phyloP scores from a whole-genome alignment of 164 flowering plant species.

The Stephania japonica region DNA sequence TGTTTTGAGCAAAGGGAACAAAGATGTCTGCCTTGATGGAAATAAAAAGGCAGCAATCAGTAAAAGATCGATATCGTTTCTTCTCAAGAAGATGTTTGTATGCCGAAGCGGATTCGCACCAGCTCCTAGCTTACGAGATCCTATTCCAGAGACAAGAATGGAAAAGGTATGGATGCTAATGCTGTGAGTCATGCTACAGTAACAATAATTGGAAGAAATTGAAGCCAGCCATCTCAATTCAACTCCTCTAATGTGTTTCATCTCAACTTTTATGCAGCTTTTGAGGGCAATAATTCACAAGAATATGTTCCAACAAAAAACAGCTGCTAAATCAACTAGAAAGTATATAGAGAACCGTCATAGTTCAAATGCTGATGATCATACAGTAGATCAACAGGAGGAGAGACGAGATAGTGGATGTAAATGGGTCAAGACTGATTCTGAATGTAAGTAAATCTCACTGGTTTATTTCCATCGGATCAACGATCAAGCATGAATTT shows the following conservation, averaged over 20 bases:
- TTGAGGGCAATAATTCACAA: conserved; percentile 63
- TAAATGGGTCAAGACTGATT: conserved; percentile 92
- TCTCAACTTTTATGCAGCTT: conserved; percentile 32
- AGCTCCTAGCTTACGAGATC: conserved; percentile 49
- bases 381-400: conserved; percentile 26
- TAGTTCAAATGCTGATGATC: conserved; percentile 9
- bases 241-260: background rate
- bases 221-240: no score
- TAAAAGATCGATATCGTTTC: conserved; percentile 60
- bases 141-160: conserved; percentile 65
- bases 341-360: conserved; percentile 43
- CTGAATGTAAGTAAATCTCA: conserved; percentile 57
- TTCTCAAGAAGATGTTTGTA: conserved; percentile 65
- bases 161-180: conserved; percentile 52
- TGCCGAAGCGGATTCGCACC: conserved; percentile 51
- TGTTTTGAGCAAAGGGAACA: conserved; percentile 47
- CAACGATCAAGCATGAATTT: background rate
- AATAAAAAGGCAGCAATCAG: conserved; percentile 34
- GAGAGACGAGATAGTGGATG: conserved; percentile 28
- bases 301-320: conserved; percentile 48
- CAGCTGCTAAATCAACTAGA: conserved; percentile 35
- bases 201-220: no score
- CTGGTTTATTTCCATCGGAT: background rate
- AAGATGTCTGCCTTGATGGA: conserved; percentile 43
- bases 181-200: no score